Base-by-base conservation (phyloP, 2,329 filamentous ascomycete genomes). In the Pyrenophora tritici-repentis region DNA sequence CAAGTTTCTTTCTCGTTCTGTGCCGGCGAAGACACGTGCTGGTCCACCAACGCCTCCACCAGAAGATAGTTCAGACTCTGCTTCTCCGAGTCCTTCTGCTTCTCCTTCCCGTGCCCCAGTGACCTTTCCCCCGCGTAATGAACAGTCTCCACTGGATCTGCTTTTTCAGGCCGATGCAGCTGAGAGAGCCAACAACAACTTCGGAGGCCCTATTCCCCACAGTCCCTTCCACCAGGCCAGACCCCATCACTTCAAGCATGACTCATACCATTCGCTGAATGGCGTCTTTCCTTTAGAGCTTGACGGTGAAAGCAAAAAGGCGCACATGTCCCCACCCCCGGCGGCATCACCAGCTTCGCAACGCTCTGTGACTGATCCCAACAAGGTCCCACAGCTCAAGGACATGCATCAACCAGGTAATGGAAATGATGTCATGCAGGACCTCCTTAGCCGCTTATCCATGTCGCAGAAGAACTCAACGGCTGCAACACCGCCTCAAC, bases 151-250 rank as follows among this genome's bases (percentile, higher is more conserved):
- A 1, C 79, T 97, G 4, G 92, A 97, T 65, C 83, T 96, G 56
- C 87, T 97, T 69, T 97, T 97, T 78, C 87, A 88, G 55, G 91
- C 91, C 29, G 89, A 96, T 62, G 84, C 89, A 42, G 87, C 89
- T 54, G 89, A 94, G 72, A 88, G 86, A 67, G 86, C 86, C 45
- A 80, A 81, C 53, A 81, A 81, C 38, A 79, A 79, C 20, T 80
- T 81, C 51, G 79, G 79, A 16, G 71, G 56, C 41, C 62, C 62
- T 59, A 68, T 48, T 5, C 58, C 61, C 13, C 33, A 42, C 12
- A 44, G 50, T n/a, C 58, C 61, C 22, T 58, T 62, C 20, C 45
- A 56, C 26, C 45, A 50, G 4, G 29, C 26, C 34, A 54, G 61
- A 40, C 61, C 63, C 17, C 62, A 72, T 42, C 74, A 75, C 39